These are phyloP conservation scores for Metschnikowia peoriensis DNA, from an alignment of 805 yeast genomes.

Conservation along the genomic window DNA sequence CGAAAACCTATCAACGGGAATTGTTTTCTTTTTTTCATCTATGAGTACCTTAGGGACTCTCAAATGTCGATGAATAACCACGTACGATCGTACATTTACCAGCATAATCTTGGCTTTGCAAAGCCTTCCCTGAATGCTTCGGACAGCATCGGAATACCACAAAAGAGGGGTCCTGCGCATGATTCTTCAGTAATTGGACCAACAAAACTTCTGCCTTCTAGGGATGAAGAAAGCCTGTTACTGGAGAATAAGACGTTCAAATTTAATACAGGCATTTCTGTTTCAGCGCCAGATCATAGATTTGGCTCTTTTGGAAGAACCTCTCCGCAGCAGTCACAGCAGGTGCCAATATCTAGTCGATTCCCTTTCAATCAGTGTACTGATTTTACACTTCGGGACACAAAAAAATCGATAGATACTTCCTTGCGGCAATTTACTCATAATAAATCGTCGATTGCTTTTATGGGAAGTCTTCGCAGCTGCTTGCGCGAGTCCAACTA, in stretches of 20 bases:
- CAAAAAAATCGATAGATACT: conserved; percentile 9
- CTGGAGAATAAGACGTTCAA: neutral
- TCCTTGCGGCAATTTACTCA: conserved; percentile 3
- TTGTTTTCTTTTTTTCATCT: neutral
- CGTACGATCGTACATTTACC: conserved; percentile 13
- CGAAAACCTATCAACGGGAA: neutral
- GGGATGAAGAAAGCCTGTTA: neutral
- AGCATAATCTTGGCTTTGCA: conserved; percentile 5
- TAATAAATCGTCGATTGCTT: conserved; percentile 1
- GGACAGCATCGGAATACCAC: neutral
- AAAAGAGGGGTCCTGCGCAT: neutral
- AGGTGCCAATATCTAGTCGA: neutral
- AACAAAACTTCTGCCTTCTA: neutral
- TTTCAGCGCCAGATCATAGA: neutral
- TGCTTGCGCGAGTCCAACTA: neutral
- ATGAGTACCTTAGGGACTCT: neutral
- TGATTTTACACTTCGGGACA: conserved; percentile 8
- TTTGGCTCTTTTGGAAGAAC: neutral
- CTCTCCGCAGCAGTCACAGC: neutral
- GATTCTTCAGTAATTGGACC: neutral
- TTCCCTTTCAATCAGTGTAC: conserved; percentile 16
- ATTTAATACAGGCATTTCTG: no score
- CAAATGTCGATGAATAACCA: conserved; percentile 12
- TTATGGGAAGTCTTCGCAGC: conserved; percentile 2
- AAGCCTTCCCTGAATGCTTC: neutral